These are phyloP conservation scores for Blepharisma stoltei DNA, from an alignment of 73 alveolate genomes.

Conservation along the genomic window DNA sequence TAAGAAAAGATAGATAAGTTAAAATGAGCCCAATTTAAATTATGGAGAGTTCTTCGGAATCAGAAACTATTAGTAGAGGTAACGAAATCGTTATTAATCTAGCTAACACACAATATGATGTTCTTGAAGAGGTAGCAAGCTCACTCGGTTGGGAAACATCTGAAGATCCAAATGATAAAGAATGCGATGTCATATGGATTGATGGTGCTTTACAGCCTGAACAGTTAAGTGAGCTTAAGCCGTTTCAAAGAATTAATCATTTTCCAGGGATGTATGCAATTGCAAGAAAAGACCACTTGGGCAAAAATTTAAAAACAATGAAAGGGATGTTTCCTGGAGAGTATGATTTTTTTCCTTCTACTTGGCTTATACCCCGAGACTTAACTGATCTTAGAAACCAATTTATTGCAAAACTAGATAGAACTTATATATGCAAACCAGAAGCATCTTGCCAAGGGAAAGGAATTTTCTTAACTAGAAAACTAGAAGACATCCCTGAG, in stretches of 20 bases:
- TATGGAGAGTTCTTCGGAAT: no score
- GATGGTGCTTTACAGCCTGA: slow-evolving; percentile 57
- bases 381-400: slow-evolving; percentile 24
- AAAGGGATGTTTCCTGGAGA: slow-evolving; percentile 67
- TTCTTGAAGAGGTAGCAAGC: slow-evolving; percentile 33
- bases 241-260: slow-evolving; percentile 65
- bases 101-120: slow-evolving; percentile 32
- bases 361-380: slow-evolving; percentile 54
- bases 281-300: slow-evolving; percentile 64
- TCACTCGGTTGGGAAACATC: slow-evolving; percentile 27
- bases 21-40: no score
- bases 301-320: slow-evolving; percentile 62
- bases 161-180: slow-evolving; percentile 34
- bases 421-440: slow-evolving; percentile 50
- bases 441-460: slow-evolving; percentile 59
- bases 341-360: slow-evolving; percentile 77
- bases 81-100: background rate
- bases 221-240: slow-evolving; percentile 38
- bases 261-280: slow-evolving; percentile 70
- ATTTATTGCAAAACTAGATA: slow-evolving; percentile 7
- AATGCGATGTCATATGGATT: slow-evolving; percentile 53
- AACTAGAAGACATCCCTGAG: slow-evolving; percentile 62
- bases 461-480: slow-evolving; percentile 72
- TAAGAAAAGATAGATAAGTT: no score
- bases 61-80: no score